Base-by-base conservation (phyloP, 1,284 basidiomycete genomes). In the Puccinia coronata region DNA sequence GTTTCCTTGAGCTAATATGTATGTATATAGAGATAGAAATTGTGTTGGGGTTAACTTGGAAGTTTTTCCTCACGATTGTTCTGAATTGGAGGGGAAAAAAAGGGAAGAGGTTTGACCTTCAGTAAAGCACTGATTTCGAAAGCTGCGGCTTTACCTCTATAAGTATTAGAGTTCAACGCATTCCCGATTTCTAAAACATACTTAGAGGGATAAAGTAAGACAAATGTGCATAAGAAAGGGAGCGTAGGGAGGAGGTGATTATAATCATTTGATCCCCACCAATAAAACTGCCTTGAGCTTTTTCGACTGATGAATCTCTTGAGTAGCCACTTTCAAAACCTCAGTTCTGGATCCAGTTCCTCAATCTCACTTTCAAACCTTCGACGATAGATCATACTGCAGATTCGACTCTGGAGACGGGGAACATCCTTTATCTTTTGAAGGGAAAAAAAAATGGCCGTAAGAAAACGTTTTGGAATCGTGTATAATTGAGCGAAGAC, bases 281-380 rank as follows among this genome's bases (percentile, higher is more conserved):
- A 91, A 90, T 12, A 96, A 86, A 0, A 93, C 89, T 72, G 88
- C 88, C 86, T 90, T 92, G 86, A 96, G 92, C 83, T 89, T 90
- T 14, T 83, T 82, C 5, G 92, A 94, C 0, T 86, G 85, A n/a
- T 89, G 90, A n/a, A 96, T 86, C 85, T 96, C 93, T 39, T 88
- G 88, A 51, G 90, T 91, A 0, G 93, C 93, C 82, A 90, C 89
- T 70, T 91, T 89, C n/a, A 96, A 85, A 23, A 91, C 91, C 83
- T 91, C 90, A 96, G 86, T 82, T 96, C 94, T 0, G 93, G 93
- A 51, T 92, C 90, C 57, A 93, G 89, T 87, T 96, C 95, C 82
- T 92, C 92, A 51, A 95, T 88, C 47, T 94, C 93, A 65, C 94
- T 84, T 78, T 95, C 93, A 31, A 96, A 89, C 82, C 91, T 91